Percentiles rank a stretch among this genome's conserved stretches.
Conservation (phyloP, 768 basidiomycete species). For the Calocera cornea region DNA sequence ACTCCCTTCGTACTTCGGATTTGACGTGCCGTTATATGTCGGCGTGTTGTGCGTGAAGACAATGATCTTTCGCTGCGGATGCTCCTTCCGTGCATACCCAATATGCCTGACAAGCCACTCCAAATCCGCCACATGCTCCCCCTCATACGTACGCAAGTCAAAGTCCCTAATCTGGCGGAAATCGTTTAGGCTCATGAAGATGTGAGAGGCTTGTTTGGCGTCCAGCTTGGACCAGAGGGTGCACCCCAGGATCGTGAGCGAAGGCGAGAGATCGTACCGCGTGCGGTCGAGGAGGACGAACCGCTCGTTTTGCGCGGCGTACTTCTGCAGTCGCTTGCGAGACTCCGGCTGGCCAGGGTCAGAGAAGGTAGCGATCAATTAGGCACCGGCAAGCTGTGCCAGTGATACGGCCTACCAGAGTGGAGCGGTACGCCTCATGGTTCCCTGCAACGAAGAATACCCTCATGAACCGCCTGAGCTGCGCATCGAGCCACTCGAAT, state of each 20-base stretch:
- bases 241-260: constrained; percentile 29
- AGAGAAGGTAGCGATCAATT: no score
- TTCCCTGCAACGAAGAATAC: constrained; percentile 29
- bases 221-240: constrained; percentile 29
- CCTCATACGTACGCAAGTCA: constrained; percentile 16
- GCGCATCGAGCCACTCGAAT: constrained; percentile 24
- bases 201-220: constrained; percentile 20
- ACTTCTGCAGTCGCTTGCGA: constrained; percentile 5
- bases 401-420: background rate
- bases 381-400: no score
- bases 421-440: constrained; percentile 18
- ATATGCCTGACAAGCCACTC: constrained; percentile 24
- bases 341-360: no score
- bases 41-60: constrained; percentile 33
- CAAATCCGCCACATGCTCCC: constrained; percentile 21
- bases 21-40: constrained; percentile 24
- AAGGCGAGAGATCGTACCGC: constrained; percentile 25
- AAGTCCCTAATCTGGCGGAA: constrained; percentile 25
- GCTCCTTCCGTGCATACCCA: constrained; percentile 17
- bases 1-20: constrained; percentile 17
- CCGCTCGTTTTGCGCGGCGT: background rate
- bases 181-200: constrained; percentile 24
- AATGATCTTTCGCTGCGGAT: constrained; percentile 23
- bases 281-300: constrained; percentile 26
- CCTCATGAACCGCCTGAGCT: constrained; percentile 22